Evolutionary conservation across 805 yeast genomes (phyloP), one percentile per base, ranked within the genome.

Genomic region (Candida nitratophila): DNA sequence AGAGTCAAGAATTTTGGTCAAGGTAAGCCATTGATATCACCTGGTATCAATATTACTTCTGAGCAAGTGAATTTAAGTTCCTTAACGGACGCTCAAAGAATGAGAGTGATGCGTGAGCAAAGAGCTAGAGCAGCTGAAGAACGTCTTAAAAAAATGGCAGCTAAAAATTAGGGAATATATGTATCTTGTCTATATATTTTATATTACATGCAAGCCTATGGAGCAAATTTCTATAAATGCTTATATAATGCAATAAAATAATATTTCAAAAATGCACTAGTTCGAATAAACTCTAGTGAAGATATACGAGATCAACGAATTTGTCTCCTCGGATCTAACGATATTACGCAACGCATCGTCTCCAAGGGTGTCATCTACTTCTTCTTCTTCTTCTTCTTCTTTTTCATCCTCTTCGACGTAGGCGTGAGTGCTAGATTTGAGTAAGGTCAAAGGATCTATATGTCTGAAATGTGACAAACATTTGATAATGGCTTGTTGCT

Each of bases 51-150:
- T 14, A 35, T 47, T 26, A 31, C 50, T 16, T 50, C 59, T 1
- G 64, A 61, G 37, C 71, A 65, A 50, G 65, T 68, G 20, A 79
- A 78, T 39, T 53, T 81, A 43, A 72, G 75, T 37, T 81, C 89
- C 0, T 68, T 91, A 44, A 73, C 79, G 8, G 88, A 81, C 1
- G 87, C 80, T 22, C 96, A 90, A 50, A 74, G 79, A 54, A 71
- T 74, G 73, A 75, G 81, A 54, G 65, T 93, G 19, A 89, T 90
- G 85, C 77, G 99, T 47, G 99, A 93, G 55, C 90, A 90, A 56
- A 72, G 98, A 44, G 97, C 97, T 1, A 74, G 98, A 44, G 99
- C 99, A 0, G 97, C 96, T 0, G 98, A 93, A 60, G 96, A 91
- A 0, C 72, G 99, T 52, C 54, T 86, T 55, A 71, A 67, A 44